Evolutionary conservation across 2,329 filamentous ascomycete genomes (phyloP).

Genomic region (Periconia sp.): DNA sequence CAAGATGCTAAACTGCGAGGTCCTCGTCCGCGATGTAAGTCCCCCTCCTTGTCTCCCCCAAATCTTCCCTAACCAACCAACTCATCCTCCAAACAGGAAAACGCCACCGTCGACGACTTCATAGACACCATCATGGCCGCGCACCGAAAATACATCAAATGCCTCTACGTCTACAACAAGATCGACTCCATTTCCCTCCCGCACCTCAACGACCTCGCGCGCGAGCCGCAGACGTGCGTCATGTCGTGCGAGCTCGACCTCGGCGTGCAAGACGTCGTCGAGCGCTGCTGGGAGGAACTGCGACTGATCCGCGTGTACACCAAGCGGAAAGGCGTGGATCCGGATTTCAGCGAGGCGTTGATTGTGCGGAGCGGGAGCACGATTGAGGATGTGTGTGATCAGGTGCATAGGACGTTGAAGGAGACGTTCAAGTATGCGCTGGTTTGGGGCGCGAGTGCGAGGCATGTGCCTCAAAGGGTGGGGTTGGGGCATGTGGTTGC

Average conservation of each 20-base stretch:
- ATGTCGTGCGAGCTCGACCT: slow-evolving; percentile 98
- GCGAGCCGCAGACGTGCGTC: slow-evolving; percentile 90
- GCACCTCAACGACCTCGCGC: slow-evolving; percentile 87
- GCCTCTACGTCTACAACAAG: slow-evolving; percentile 99
- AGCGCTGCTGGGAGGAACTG: slow-evolving; percentile 92
- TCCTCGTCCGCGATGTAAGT: slow-evolving; percentile 75
- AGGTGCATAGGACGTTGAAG: slow-evolving; percentile 90
- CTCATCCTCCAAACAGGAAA: slow-evolving; percentile 53
- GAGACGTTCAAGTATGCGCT: slow-evolving; percentile 99
- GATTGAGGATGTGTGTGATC: slow-evolving; percentile 96
- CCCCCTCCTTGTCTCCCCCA: not conserved
- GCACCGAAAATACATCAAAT: slow-evolving; percentile 94
- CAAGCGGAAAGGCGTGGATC: slow-evolving; percentile 89
- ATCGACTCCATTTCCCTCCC: slow-evolving; percentile 94
- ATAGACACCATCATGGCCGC: slow-evolving; percentile 99
- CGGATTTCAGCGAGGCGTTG: slow-evolving; percentile 85
- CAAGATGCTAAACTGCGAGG: slow-evolving; percentile 97
- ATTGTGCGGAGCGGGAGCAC: slow-evolving; percentile 87
- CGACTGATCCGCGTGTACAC: slow-evolving; percentile 91
- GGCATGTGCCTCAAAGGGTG: slow-evolving; percentile 91
- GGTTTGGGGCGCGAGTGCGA: slow-evolving; percentile 95
- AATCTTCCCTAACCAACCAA: not conserved
- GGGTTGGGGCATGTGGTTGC: slow-evolving; percentile 78
- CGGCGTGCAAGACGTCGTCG: slow-evolving; percentile 89
- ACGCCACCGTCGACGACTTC: slow-evolving; percentile 92